phyloP scores from a whole-genome alignment of 2,329 filamentous ascomycete species.

The Pseudogymnoascus sp. region DNA sequence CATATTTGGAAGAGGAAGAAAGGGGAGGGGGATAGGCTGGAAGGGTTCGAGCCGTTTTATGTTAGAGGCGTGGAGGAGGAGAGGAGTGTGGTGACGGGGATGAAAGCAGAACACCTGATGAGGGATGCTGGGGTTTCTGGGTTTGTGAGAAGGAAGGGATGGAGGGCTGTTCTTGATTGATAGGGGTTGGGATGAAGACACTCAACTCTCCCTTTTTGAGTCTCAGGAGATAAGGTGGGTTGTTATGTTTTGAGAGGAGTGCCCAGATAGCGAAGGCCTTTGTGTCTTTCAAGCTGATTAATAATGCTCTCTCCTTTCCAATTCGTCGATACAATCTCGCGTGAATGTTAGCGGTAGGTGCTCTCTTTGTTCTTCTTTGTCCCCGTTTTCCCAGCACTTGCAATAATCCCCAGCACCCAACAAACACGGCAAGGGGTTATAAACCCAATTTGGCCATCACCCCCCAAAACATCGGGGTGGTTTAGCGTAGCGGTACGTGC shows the following conservation, averaged over 20 bases:
- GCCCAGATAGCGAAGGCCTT: background rate
- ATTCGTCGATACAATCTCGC: background rate
- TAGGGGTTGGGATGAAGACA: background rate
- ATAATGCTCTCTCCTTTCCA: background rate
- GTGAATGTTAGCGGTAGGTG: background rate
- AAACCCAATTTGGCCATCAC: background rate
- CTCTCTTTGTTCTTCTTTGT: background rate
- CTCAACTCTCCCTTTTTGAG: background rate
- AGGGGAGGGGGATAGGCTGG: constrained; percentile 5
- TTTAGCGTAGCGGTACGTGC: background rate
- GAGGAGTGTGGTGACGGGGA: constrained; percentile 58
- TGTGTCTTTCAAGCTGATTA: background rate
- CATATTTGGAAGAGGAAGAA: constrained; percentile 23
- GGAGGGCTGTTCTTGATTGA: constrained; percentile 42
- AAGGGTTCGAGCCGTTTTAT: constrained; percentile 49
- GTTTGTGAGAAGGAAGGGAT: constrained; percentile 52
- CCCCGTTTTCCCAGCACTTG: background rate
- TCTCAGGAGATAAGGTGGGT: no score
- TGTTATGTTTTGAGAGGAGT: background rate
- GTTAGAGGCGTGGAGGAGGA: constrained; percentile 54
- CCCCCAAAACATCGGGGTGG: background rate
- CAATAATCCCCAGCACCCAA: background rate
- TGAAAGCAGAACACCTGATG: constrained; percentile 51
- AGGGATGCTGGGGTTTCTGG: constrained; percentile 51
- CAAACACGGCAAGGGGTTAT: background rate